Base-by-base conservation (phyloP, 139 green algal species). In the Chlamydomonas applanata region DNA sequence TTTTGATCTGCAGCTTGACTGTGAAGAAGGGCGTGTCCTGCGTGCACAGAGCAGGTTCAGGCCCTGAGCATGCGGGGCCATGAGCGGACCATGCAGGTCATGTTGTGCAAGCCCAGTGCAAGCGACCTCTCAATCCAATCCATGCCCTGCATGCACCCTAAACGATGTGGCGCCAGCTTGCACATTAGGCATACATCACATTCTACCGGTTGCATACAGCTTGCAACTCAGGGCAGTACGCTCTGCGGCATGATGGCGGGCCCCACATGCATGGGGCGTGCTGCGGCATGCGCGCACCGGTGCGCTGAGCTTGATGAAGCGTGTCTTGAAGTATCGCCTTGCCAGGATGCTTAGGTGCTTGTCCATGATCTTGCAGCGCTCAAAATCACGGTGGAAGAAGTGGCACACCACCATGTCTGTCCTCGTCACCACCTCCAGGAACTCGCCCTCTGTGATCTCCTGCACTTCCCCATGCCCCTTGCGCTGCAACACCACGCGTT, bases 301-400 rank as follows among this genome's bases (percentile, higher is more conserved):
- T 13, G 91, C 95, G 25, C 76, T 88, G 1, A 97, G 46, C 79
- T 97, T 98, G 73, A 98, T 91, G 84, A 98, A 98, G 11, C 90
- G 85, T 2, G 94, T 97, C 33, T 87, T 86, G 83, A 98, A 94
- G 78, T 97, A 91, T 44, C 92, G 91, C 33, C 72, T 74, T 2
- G 80, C 79, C 22, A 98, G 78, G 14, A 78, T 66, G 4, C 64
- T 33, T 16, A 98, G 60, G 82, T 98, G 95, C 85, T 96, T 95
- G 87, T 98, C 91, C 77, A 98, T 89, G 64, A 98, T 93, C 85
- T 96, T 96, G 87, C 95, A 98, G 16, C 94, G 86, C 77, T 96
- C 88, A 89, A 99, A 99, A 61, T 97, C 93, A n/a, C 80, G 71
- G 77, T 98, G 95, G 80, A 91, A 99, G 69, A 99, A 98, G 79